Evolutionary conservation across 176 grass and related monocot species (phyloP).

Genomic region (Zea mays): DNA sequence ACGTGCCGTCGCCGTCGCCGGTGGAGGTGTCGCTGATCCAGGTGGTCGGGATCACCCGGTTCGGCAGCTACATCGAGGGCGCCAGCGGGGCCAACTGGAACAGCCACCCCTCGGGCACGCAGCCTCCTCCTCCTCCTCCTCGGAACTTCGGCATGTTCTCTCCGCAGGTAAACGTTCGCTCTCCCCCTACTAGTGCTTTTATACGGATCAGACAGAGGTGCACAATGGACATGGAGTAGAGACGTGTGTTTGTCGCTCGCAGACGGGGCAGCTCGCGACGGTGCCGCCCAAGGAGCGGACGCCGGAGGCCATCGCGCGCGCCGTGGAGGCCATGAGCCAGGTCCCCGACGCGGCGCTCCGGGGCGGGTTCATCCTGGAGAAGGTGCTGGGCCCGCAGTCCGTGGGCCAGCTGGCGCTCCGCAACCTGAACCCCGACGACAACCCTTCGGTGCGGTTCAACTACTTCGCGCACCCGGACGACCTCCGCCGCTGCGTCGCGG

Average conservation of each 20-base stretch:
- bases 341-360: slow-evolving; percentile 52
- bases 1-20: slow-evolving; percentile 61
- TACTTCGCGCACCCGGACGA: slow-evolving; percentile 73
- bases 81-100: slow-evolving; percentile 70
- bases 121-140: neutral
- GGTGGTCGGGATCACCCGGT: slow-evolving; percentile 75
- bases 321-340: slow-evolving; percentile 39
- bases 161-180: neutral
- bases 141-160: slow-evolving; percentile 68
- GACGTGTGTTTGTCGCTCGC: no score
- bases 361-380: slow-evolving; percentile 83
- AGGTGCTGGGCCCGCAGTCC: slow-evolving; percentile 69
- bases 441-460: slow-evolving; percentile 71
- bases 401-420: slow-evolving; percentile 49
- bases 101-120: neutral
- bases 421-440: slow-evolving; percentile 65
- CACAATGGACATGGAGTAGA: no score
- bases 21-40: slow-evolving; percentile 80
- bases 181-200: no score
- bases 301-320: slow-evolving; percentile 47
- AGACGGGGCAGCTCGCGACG: slow-evolving; percentile 57
- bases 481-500: slow-evolving; percentile 62
- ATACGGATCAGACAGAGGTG: no score
- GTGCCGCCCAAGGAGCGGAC: slow-evolving; percentile 48
- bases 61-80: slow-evolving; percentile 83